These are phyloP conservation scores for Malassezia pachydermatis DNA, from an alignment of 1,284 basidiomycete species.

Conservation along the genomic window DNA sequence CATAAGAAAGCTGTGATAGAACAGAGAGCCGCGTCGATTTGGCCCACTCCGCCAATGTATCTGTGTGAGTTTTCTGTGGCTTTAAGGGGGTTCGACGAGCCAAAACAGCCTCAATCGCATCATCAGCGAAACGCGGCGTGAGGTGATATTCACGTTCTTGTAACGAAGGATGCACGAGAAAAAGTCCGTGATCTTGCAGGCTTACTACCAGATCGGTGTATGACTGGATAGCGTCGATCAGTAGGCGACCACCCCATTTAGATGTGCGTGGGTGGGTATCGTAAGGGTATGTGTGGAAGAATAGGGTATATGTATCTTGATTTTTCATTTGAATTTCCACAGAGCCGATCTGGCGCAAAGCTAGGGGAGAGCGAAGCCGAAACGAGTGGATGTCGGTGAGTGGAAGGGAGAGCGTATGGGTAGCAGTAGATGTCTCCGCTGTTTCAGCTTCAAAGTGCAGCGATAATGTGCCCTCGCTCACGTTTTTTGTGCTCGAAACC, in stretches of 20 bases:
- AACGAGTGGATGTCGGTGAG: constrained; percentile 31
- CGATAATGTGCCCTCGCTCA: background rate
- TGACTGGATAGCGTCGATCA: constrained; percentile 49
- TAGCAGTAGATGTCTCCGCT: constrained; percentile 18
- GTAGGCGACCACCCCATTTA: constrained; percentile 55
- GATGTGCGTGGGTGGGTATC: constrained; percentile 2
- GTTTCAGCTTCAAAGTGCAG: background rate
- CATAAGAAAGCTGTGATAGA: constrained; percentile 35
- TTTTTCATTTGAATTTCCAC: constrained; percentile 22
- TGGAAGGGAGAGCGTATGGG: constrained; percentile 51
- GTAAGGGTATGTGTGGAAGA: constrained; percentile 49
- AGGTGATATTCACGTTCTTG: constrained; percentile 76
- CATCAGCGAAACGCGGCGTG: constrained; percentile 47
- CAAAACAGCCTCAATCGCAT: constrained; percentile 34
- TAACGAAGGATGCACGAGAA: constrained; percentile 79
- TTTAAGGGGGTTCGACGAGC: background rate
- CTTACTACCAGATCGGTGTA: constrained; percentile 69
- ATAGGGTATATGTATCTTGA: constrained; percentile 15
- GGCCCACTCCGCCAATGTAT: constrained; percentile 33
- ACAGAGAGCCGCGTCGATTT: constrained; percentile 39
- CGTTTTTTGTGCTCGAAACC: no score
- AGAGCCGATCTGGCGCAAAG: background rate
- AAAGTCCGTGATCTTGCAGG: constrained; percentile 67
- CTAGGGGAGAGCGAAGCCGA: background rate
- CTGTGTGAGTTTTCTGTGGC: constrained; percentile 7